Evolutionary conservation across 2,329 filamentous ascomycete species (phyloP).

Genomic region (Aspergillus novofumigatus): DNA sequence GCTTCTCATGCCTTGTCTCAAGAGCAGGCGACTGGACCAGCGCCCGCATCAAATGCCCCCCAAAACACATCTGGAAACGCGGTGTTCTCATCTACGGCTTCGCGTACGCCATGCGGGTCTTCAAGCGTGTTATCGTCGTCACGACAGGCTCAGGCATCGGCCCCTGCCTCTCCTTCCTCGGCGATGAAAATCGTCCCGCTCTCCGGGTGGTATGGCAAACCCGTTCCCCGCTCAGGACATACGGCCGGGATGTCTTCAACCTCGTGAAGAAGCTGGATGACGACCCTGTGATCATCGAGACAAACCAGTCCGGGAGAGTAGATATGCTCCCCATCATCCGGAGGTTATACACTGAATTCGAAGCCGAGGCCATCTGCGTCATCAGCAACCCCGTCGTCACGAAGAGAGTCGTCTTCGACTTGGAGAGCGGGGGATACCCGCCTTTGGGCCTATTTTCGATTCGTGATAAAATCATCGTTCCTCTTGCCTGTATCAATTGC

Average conservation of each 20-base stretch:
- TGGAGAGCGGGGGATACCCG: constrained; percentile 62
- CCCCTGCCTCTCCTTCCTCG: constrained; percentile 61
- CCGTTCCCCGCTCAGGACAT: constrained; percentile 58
- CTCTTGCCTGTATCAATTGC: neutral
- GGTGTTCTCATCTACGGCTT: constrained; percentile 65
- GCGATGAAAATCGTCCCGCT: constrained; percentile 40
- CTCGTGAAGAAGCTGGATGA: constrained; percentile 56
- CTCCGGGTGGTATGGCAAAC: constrained; percentile 67
- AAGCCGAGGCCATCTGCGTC: constrained; percentile 66
- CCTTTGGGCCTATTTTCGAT: constrained; percentile 73
- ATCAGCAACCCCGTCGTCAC: constrained; percentile 68
- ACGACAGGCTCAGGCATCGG: constrained; percentile 72
- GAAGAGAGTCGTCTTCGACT: constrained; percentile 62
- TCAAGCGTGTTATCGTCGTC: constrained; percentile 62
- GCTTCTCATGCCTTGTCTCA: constrained; percentile 66
- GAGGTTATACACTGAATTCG: constrained; percentile 43
- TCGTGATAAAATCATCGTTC: constrained; percentile 36
- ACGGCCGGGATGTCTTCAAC: constrained; percentile 54
- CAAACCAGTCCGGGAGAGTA: constrained; percentile 54
- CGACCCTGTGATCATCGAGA: constrained; percentile 65
- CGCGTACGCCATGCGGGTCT: constrained; percentile 63
- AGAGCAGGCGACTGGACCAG: constrained; percentile 73
- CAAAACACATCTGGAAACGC: constrained; percentile 62
- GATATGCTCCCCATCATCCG: constrained; percentile 58
- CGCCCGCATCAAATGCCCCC: constrained; percentile 58